A percentile compares a stretch with the other conserved stretches of the same genome.
These are phyloP conservation scores for Beauveria medogensis DNA, from an alignment of 2,329 filamentous ascomycete genomes.

Conservation along the genomic window DNA sequence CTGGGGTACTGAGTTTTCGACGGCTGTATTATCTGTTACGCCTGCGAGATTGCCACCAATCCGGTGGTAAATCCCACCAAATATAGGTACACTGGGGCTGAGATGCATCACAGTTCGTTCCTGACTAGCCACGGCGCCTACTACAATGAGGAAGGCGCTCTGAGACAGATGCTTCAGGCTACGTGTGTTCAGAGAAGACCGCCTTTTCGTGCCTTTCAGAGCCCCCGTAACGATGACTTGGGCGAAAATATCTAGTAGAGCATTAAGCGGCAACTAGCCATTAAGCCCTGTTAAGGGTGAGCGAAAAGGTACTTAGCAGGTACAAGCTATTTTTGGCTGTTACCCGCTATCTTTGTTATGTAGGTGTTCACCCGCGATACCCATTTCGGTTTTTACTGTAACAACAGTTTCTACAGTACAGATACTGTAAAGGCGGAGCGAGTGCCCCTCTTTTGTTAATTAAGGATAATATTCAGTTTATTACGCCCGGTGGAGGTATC, in stretches of 20 bases:
- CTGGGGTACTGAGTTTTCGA: too few relatives aligned
- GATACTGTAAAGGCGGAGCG: too few relatives aligned
- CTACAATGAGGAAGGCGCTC: neutral
- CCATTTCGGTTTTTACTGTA: too few relatives aligned
- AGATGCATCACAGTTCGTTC: neutral
- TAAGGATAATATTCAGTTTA: too few relatives aligned
- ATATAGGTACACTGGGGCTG: neutral
- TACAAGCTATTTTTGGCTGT: constrained; percentile 2
- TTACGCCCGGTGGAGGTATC: too few relatives aligned
- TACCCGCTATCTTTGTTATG: too few relatives aligned
- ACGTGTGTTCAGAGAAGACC: neutral
- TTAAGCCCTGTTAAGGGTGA: neutral
- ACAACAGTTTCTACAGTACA: too few relatives aligned
- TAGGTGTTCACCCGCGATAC: too few relatives aligned
- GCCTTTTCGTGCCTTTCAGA: neutral
- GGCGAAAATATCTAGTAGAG: neutral
- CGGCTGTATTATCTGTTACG: too few relatives aligned
- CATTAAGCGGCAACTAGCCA: neutral
- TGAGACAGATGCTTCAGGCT: neutral
- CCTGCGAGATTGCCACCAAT: neutral
- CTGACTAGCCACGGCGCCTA: neutral
- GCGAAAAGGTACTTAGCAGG: neutral
- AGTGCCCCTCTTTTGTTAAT: too few relatives aligned
- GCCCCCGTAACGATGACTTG: neutral
- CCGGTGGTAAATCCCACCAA: neutral